Conservation (phyloP, 2,329 filamentous ascomycete genomes). For the Biscogniauxia mediterranea region DNA sequence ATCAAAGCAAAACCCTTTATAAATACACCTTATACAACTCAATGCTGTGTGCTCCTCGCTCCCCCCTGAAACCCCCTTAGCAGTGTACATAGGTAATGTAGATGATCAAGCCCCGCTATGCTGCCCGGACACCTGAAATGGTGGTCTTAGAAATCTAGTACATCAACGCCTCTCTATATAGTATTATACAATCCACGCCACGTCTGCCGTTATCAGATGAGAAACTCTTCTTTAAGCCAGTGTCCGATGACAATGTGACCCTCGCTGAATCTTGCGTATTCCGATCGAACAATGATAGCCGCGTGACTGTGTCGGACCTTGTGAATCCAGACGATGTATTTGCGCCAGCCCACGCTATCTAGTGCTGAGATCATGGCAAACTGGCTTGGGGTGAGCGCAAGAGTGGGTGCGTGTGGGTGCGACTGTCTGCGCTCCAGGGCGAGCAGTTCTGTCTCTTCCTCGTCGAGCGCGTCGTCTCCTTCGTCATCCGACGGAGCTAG, state of each 20-base stretch:
- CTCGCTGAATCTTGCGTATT: slow-evolving; percentile 68
- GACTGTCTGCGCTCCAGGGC: slow-evolving; percentile 39
- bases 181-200: slow-evolving; percentile 46
- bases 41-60: not conserved
- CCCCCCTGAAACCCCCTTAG: not conserved
- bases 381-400: slow-evolving; percentile 77
- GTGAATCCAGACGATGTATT: slow-evolving; percentile 71
- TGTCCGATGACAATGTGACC: slow-evolving; percentile 76
- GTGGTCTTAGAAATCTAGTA: not conserved
- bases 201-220: slow-evolving; percentile 41
- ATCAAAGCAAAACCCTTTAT: not conserved
- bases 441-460: slow-evolving; percentile 38
- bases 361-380: slow-evolving; percentile 81
- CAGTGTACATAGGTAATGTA: not conserved
- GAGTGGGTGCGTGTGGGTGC: slow-evolving; percentile 56
- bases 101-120: not conserved
- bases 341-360: slow-evolving; percentile 63
- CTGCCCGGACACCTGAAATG: not conserved
- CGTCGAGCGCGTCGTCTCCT: slow-evolving; percentile 36
- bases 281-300: slow-evolving; percentile 79
- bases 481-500: slow-evolving; percentile 57
- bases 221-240: slow-evolving; percentile 76
- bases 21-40: not conserved
- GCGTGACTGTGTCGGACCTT: slow-evolving; percentile 81
- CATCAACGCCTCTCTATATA: slow-evolving; percentile 48